Conservation (phyloP, 1,284 basidiomycete genomes). For the Cerioporus squamosus region DNA sequence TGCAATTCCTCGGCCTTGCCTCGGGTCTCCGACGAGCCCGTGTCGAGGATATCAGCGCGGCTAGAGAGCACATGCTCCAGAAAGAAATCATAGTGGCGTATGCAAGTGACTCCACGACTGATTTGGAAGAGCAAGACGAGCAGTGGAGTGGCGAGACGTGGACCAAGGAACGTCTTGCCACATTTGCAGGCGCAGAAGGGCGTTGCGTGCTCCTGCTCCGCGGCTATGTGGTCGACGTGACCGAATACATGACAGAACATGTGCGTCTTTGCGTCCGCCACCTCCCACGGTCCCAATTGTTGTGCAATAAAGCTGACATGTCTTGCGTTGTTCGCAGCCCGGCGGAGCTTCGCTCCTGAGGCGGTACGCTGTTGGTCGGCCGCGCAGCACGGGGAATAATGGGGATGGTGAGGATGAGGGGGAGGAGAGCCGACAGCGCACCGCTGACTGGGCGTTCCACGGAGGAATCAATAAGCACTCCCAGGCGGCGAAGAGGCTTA, state of each 20-base stretch:
- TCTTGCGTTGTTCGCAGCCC: constrained; percentile 43
- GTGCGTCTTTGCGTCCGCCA: constrained; percentile 43
- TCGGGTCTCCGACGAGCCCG: constrained; percentile 57
- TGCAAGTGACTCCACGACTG: background rate
- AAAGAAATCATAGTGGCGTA: constrained; percentile 32
- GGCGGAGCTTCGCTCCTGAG: constrained; percentile 55
- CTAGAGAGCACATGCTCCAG: constrained; percentile 57
- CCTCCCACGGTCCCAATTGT: background rate
- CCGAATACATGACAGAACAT: constrained; percentile 68
- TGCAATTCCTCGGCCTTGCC: constrained; percentile 60
- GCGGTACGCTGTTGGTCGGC: constrained; percentile 44
- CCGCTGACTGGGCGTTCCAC: constrained; percentile 69
- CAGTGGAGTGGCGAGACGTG: constrained; percentile 47
- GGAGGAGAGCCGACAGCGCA: constrained; percentile 28
- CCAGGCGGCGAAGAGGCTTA: constrained; percentile 57
- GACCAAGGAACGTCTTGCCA: constrained; percentile 41
- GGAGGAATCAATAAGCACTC: constrained; percentile 79
- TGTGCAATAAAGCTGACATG: background rate
- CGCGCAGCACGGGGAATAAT: constrained; percentile 15
- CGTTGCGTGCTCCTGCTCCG: constrained; percentile 62
- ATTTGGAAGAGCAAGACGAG: constrained; percentile 22
- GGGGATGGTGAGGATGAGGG: constrained; percentile 14
- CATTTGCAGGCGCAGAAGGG: constrained; percentile 40
- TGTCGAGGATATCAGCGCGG: constrained; percentile 62
- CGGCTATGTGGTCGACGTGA: constrained; percentile 67